Evolutionary conservation across 2,329 filamentous ascomycete species (phyloP).

Genomic region (Pseudocercospora fijiensis): DNA sequence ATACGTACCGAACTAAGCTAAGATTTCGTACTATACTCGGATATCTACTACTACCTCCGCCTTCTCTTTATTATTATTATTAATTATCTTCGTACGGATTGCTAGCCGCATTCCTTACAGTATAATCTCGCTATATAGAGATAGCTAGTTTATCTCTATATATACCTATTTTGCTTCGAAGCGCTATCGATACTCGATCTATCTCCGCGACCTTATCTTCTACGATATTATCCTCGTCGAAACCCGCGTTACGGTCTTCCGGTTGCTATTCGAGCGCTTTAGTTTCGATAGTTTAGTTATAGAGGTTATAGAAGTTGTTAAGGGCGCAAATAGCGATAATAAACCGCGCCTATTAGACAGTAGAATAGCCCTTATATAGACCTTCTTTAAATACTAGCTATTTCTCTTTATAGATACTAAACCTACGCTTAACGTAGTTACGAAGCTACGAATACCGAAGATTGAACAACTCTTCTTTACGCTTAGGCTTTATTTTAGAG

Average conservation of each 20-base stretch:
- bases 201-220: not conserved
- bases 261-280: not conserved
- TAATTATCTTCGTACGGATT: too few species aligned
- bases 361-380: not conserved
- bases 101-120: too few species aligned
- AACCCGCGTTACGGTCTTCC: not conserved
- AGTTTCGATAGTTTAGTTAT: not conserved
- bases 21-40: too few species aligned
- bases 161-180: too few species aligned
- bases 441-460: not conserved
- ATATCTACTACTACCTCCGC: too few species aligned
- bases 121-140: too few species aligned
- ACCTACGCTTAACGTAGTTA: slow-evolving; percentile 1
- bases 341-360: not conserved
- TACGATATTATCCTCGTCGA: not conserved
- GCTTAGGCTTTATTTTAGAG: slow-evolving; percentile 5
- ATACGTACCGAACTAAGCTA: too few species aligned
- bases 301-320: not conserved
- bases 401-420: slow-evolving; percentile 8
- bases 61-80: too few species aligned
- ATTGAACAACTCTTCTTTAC: slow-evolving; percentile 11
- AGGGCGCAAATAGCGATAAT: not conserved
- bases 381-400: not conserved
- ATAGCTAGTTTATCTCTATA: too few species aligned
- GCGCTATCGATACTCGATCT: not conserved